Percentiles rank a stretch among this genome's conserved stretches.
phyloP scores from a whole-genome alignment of 352 stramenopile species.

The Globisporangium recalcitrans region DNA sequence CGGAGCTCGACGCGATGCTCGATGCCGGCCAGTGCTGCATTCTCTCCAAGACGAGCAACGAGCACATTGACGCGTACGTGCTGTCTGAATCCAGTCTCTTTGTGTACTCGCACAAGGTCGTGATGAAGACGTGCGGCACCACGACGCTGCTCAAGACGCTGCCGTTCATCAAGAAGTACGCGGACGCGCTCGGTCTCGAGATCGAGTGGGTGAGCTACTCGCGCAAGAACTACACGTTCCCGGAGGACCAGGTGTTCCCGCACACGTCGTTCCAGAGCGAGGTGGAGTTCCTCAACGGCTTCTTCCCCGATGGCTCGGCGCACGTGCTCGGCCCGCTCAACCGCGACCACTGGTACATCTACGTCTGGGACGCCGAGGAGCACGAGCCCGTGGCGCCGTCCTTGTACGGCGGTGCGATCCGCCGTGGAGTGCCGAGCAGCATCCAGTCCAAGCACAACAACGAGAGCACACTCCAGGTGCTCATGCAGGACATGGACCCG shows the following conservation, averaged over 20 bases:
- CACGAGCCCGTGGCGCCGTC: slow-evolving; percentile 26
- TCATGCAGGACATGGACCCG: slow-evolving; percentile 86
- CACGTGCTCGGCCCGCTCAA: slow-evolving; percentile 93
- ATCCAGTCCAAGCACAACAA: slow-evolving; percentile 16
- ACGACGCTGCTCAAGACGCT: slow-evolving; percentile 96
- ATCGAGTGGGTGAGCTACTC: slow-evolving; percentile 99
- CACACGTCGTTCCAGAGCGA: slow-evolving; percentile 97
- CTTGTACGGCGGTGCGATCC: background rate
- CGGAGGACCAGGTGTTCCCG: slow-evolving; percentile 96
- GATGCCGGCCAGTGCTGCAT: slow-evolving; percentile 95
- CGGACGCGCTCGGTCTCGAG: slow-evolving; percentile 87
- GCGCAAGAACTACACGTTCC: slow-evolving; percentile 99
- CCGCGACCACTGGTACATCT: slow-evolving; percentile 99
- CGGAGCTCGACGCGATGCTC: slow-evolving; percentile 93
- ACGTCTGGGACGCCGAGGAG: slow-evolving; percentile 92
- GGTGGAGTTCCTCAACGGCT: slow-evolving; percentile 93
- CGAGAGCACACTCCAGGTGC: slow-evolving; percentile 76
- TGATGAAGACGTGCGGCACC: slow-evolving; percentile 99
- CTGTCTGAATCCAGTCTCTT: slow-evolving; percentile 98
- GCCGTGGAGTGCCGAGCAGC: background rate
- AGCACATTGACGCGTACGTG: slow-evolving; percentile 94
- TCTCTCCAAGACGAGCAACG: slow-evolving; percentile 93
- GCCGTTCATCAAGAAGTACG: slow-evolving; percentile 79
- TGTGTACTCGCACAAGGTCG: slow-evolving; percentile 97
- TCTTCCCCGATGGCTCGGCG: slow-evolving; percentile 80